Evolutionary conservation across 148 eudicot species (phyloP), one percentile per base, ranked within the genome.

Genomic region (Nyssa sinensis): DNA sequence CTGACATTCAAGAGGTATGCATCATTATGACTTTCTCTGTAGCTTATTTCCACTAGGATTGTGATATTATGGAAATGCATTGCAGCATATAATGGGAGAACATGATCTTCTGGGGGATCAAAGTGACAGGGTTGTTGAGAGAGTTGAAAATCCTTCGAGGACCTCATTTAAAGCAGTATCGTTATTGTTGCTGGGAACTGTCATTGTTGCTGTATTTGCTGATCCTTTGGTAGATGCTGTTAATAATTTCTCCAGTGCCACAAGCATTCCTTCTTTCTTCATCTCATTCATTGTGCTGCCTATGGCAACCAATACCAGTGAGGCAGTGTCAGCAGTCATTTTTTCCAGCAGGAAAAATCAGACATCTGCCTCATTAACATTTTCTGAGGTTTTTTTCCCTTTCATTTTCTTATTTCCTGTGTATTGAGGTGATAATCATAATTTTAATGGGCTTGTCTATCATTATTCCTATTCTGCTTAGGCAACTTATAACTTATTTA

Each of bases 201-300:
- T 33, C 9, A 69, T 85, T 34, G 88, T 86, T 34, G 88, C 86
- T 64, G 82, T 76, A 33, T 82, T 82, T 70, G 79, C 88, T 25
- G 82, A 85, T 82, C 88, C 88, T 37, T 64, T 85, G 80, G 88
- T 85, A 19, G 88, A 80, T 78, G 88, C 84, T 41, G 88, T 85
- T 28, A 73, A 80, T 63, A 75, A 85, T 70, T 86, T 86, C 76
- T 86, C 89, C 0, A 57, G 30, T 60, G 85, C 87, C 57, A 82
- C 89, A 24, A 70, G 76, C 75, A 86, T 84, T 25, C 89, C 89
- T 44, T 66, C 87, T 55, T 81, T 79, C 68, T 86, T 86, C 74
- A 84, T 84, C 58, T 81, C 89, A 31, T 86, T 86, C 67, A 73
- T 86, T 16, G 81, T 60, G 9, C 74, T 83, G 24, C 89, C 89